These are phyloP conservation scores for Clathrus columnatus DNA, from an alignment of 768 basidiomycete species.

Conservation along the genomic window DNA sequence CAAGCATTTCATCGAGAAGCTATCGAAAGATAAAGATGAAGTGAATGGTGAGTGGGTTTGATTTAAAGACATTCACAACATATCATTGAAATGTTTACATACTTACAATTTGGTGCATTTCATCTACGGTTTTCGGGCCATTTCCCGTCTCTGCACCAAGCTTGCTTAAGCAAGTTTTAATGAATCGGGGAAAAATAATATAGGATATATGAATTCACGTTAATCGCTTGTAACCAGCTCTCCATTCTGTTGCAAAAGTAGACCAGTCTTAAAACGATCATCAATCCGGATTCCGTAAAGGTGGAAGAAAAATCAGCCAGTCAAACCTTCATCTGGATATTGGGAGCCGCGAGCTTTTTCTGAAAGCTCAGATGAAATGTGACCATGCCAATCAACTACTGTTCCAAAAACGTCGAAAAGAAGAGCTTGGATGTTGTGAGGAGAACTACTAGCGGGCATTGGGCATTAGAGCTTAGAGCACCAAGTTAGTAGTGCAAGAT, in stretches of 20 bases:
- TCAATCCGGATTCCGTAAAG: background rate
- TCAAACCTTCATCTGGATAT: background rate
- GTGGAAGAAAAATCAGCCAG: background rate
- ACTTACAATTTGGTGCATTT: constrained; percentile 45
- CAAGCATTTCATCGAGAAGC: constrained; percentile 52
- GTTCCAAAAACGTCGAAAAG: constrained; percentile 27
- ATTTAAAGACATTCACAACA: background rate
- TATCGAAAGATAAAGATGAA: constrained; percentile 17
- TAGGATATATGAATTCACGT: constrained; percentile 29
- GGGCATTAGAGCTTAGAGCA: background rate
- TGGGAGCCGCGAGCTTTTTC: background rate
- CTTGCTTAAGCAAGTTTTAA: background rate
- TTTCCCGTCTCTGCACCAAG: constrained; percentile 29
- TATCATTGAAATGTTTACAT: background rate
- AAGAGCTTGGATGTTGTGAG: constrained; percentile 20
- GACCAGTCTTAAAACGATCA: constrained; percentile 28
- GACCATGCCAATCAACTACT: constrained; percentile 25
- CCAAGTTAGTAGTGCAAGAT: too few relatives aligned
- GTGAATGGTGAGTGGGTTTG: background rate
- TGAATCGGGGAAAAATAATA: background rate
- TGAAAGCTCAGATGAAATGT: constrained; percentile 7
- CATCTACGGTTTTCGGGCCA: constrained; percentile 45
- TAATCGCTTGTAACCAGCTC: constrained; percentile 37
- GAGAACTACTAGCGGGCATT: background rate
- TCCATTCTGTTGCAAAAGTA: constrained; percentile 50